Conservation (phyloP, 495 filamentous ascomycete species). For the Xylaria flabelliformis region DNA sequence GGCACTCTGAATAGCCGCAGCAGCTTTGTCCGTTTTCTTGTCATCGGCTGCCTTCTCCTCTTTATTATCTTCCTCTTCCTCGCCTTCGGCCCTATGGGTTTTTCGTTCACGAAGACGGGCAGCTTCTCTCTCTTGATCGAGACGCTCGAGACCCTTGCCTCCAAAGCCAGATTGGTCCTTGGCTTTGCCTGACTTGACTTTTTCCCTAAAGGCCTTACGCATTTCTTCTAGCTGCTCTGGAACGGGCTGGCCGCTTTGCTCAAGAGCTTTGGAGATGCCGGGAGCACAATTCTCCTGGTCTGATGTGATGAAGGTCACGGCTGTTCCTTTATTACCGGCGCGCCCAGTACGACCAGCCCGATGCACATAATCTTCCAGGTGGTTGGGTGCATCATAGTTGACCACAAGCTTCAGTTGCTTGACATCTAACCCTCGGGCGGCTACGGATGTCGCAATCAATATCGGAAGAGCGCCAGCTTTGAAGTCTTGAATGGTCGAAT, state of each 20-base stretch:
- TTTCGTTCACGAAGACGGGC: constrained; percentile 84
- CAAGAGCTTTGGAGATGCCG: constrained; percentile 92
- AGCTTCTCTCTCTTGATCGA: constrained; percentile 89
- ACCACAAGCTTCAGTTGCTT: constrained; percentile 96
- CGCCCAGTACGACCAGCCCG: constrained; percentile 92
- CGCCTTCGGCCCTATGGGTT: constrained; percentile 88
- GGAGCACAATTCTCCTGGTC: constrained; percentile 90
- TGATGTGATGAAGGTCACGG: constrained; percentile 90
- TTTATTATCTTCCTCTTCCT: constrained; percentile 84
- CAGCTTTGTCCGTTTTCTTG: constrained; percentile 65
- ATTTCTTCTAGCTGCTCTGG: constrained; percentile 69
- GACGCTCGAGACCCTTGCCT: constrained; percentile 88
- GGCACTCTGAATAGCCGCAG: constrained; percentile 67
- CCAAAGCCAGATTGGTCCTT: constrained; percentile 90
- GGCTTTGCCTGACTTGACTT: constrained; percentile 90
- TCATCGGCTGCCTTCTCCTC: constrained; percentile 68
- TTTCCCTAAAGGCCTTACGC: constrained; percentile 76
- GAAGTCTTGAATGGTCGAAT: constrained; percentile 94
- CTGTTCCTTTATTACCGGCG: constrained; percentile 93
- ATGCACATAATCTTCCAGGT: constrained; percentile 98
- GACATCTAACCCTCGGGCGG: constrained; percentile 93
- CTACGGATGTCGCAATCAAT: constrained; percentile 93
- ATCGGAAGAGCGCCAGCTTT: constrained; percentile 89
- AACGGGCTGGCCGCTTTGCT: constrained; percentile 82
- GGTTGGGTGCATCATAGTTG: constrained; percentile 96